A percentile compares a stretch with the other conserved stretches of the same genome.
phyloP scores from a whole-genome alignment of 257 asterid genomes.

The Ocimum tenuiflorum region DNA sequence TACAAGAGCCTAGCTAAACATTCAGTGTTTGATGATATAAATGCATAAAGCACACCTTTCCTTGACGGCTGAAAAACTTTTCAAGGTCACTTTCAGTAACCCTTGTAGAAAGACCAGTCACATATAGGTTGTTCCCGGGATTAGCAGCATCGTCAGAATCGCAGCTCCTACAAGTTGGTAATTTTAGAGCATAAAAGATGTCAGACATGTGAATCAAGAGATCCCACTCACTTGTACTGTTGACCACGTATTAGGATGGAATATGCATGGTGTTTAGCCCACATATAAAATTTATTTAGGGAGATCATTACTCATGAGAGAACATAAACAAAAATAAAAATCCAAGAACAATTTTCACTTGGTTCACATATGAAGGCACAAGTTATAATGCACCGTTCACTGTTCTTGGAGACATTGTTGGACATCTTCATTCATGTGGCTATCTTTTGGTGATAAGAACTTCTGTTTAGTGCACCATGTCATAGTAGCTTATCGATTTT shows the following conservation, averaged over 20 bases:
- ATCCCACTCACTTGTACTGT: too few relatives aligned
- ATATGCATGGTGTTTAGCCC: not conserved
- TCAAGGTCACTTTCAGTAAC: conserved; percentile 22
- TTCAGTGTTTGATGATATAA: not conserved
- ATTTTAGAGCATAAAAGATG: not conserved
- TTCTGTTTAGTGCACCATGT: not conserved
- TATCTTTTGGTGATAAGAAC: too few relatives aligned
- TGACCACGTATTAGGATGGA: not conserved
- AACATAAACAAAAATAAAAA: not conserved
- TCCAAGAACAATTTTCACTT: not conserved
- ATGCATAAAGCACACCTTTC: conserved; percentile 10
- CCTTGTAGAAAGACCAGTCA: conserved; percentile 23
- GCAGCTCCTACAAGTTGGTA: conserved; percentile 9
- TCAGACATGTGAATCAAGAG: not conserved
- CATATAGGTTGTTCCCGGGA: conserved; percentile 22
- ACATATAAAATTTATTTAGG: not conserved
- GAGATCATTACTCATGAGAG: not conserved
- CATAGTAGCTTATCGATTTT: not conserved
- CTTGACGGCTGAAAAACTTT: conserved; percentile 18
- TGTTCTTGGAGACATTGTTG: not conserved
- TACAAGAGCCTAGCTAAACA: not conserved
- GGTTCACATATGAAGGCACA: not conserved
- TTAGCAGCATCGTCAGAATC: conserved; percentile 21
- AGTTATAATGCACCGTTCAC: not conserved
- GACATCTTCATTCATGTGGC: too few relatives aligned